Base-by-base conservation (phyloP, 108 stramenopile genomes). In the Nitzschia palea region DNA sequence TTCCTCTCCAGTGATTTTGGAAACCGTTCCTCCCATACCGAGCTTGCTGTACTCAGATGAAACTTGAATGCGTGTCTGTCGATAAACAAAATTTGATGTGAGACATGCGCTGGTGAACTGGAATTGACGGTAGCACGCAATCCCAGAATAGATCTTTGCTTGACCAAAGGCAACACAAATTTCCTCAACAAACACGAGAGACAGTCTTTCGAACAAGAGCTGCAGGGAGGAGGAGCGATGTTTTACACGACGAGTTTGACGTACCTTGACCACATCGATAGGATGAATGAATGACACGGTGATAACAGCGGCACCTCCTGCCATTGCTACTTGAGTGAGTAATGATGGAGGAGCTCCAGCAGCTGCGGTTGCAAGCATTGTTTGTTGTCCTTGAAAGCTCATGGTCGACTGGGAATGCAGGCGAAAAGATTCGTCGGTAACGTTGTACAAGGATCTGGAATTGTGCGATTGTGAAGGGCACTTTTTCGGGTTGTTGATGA, bases 261-360 rank as follows among this genome's bases (percentile, higher is more conserved):
- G 42, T 55, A 87, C 86, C 78, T 96, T 96, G 22, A 96, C 92
- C 43, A 92, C 90, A 76, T 96, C 93, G 59, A 94, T 94, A 15
- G 95, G 95, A 59, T 96, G 95, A 57, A 92, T 94, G 80, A 91
- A 89, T 29, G 85, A 30, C 23, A 90, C 90, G 15, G 91, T 89
- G 55, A 92, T 91, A 27, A 95, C 89, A 50, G 93, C 93, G 34
- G 93, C 87, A 34, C 60, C 37, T 57, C 93, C 93, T 36, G 93
- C 93, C 83, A 90, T 88, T 44, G 88, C 89, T 45, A 94, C 88
- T 76, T 94, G 89, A 31, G 86, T 72, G 36, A 93, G 64, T n/a
- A 93, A 78, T 40, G 77, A 67, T 2, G 91, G 91, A 9, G 81
- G 70, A 26, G 74, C 86, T 29, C 79, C 77, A 23, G 81, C 70